Percentiles rank a stretch among this genome's conserved stretches.
Conservation (phyloP, 768 basidiomycete species). For the Sistotremastrum niveocremeum region DNA sequence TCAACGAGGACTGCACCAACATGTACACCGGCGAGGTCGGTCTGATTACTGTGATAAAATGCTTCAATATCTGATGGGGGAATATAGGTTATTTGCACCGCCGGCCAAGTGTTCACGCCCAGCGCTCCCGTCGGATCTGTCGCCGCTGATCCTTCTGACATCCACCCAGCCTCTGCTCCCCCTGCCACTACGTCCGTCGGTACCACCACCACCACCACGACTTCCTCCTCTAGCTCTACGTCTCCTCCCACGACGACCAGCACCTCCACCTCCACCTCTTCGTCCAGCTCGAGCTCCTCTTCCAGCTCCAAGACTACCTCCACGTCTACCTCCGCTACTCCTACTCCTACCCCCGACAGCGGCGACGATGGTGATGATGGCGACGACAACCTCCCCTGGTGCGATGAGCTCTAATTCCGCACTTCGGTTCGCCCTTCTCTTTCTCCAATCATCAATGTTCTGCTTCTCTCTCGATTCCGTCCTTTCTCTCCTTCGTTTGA, state of each 20-base stretch:
- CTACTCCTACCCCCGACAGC: conserved; percentile 6
- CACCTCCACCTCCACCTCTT: conserved; percentile 20
- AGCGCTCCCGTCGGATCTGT: conserved; percentile 21
- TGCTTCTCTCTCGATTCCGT: too few species aligned
- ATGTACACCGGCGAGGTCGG: conserved; percentile 66
- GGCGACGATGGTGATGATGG: conserved; percentile 11
- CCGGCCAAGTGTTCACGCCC: conserved; percentile 28
- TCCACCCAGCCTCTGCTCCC: conserved; percentile 8
- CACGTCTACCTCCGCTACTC: conserved; percentile 10
- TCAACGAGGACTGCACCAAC: conserved; percentile 42
- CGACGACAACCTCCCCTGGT: conserved; percentile 34
- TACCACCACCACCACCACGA: conserved; percentile 9
- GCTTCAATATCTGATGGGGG: neutral
- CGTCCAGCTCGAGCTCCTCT: neutral
- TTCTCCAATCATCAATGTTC: too few species aligned
- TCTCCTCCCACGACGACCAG: conserved; percentile 16
- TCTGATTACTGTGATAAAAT: conserved; percentile 2
- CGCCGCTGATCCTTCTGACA: conserved; percentile 4
- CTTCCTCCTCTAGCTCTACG: conserved; percentile 2
- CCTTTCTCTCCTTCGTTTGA: too few species aligned
- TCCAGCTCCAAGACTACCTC: neutral
- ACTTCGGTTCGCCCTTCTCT: too few species aligned
- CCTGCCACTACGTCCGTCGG: conserved; percentile 3
- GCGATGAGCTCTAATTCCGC: conserved; percentile 31
- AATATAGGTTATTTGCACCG: conserved; percentile 40